phyloP scores from a whole-genome alignment of 2,329 filamentous ascomycete genomes.

The Calonectria montana region DNA sequence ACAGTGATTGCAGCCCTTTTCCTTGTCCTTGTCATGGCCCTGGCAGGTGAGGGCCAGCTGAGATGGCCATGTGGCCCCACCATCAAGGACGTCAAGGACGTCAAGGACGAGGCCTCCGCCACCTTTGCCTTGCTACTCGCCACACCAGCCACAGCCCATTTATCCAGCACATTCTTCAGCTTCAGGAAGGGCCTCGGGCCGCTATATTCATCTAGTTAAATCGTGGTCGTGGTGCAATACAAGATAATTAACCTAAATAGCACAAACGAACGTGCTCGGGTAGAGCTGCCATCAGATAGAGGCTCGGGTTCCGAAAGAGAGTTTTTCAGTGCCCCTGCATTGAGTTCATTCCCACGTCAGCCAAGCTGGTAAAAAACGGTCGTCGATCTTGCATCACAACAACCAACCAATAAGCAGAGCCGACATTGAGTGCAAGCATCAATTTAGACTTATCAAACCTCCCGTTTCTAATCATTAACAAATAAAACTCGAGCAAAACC shows the following conservation, averaged over 20 bases:
- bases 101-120: background rate
- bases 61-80: conserved; percentile 8
- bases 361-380: background rate
- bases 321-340: background rate
- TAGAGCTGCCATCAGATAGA: no score
- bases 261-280: no score
- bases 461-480: conserved; percentile 31
- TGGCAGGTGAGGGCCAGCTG: conserved; percentile 5
- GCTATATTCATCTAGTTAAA: background rate
- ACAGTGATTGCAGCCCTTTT: conserved; percentile 1
- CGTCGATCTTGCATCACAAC: background rate
- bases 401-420: background rate
- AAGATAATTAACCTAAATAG: background rate
- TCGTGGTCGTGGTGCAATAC: background rate
- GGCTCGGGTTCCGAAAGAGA: no score
- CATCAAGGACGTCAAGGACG: background rate
- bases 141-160: background rate
- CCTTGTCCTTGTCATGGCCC: conserved; percentile 1
- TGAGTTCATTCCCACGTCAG: background rate
- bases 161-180: background rate
- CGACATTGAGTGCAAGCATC: conserved; percentile 5
- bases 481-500: conserved; percentile 32
- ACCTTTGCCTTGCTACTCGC: background rate
- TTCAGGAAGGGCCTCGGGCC: background rate
- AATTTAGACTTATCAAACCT: conserved; percentile 36